Evolutionary conservation across 805 yeast species (phyloP).

Genomic region (Myxozyma monticola): DNA sequence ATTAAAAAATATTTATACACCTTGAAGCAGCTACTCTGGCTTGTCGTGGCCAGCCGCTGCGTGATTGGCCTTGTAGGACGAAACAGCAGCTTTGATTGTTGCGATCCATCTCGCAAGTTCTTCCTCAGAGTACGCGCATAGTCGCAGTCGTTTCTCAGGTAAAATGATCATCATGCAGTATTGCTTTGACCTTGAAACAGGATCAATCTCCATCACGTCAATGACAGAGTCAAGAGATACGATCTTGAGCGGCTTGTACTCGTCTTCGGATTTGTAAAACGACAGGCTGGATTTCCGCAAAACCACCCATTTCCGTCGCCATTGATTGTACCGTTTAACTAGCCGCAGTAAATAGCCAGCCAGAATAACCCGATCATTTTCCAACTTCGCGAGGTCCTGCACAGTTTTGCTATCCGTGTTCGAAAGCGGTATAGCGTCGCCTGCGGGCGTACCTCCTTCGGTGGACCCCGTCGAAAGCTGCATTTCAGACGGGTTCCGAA

Average conservation of each 20-base stretch:
- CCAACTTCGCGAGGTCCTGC: slow-evolving; percentile 15
- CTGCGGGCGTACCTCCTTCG: background rate
- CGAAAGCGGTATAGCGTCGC: no score
- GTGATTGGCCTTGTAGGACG: no score
- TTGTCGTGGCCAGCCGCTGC: no score
- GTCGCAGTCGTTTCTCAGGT: slow-evolving; percentile 46
- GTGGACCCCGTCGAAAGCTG: background rate
- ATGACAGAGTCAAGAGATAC: slow-evolving; percentile 43
- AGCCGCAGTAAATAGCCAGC: slow-evolving; percentile 47
- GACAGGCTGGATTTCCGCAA: slow-evolving; percentile 46
- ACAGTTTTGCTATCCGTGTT: background rate
- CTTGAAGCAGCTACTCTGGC: no score
- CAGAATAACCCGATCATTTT: slow-evolving; percentile 43
- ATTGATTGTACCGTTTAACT: slow-evolving; percentile 48
- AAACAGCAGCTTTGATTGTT: slow-evolving; percentile 42
- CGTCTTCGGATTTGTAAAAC: slow-evolving; percentile 43
- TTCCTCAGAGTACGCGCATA: slow-evolving; percentile 49
- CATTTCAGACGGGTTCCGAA: background rate
- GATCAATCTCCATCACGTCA: slow-evolving; percentile 54
- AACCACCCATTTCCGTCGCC: slow-evolving; percentile 48
- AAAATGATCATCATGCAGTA: slow-evolving; percentile 53
- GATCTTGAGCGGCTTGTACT: slow-evolving; percentile 38
- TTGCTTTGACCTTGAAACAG: slow-evolving; percentile 45
- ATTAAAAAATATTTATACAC: no score
- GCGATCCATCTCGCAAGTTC: slow-evolving; percentile 53